Percentiles rank a stretch among this genome's conserved stretches.
phyloP scores from a whole-genome alignment of 352 stramenopile genomes.

The Pythium monospermum region DNA sequence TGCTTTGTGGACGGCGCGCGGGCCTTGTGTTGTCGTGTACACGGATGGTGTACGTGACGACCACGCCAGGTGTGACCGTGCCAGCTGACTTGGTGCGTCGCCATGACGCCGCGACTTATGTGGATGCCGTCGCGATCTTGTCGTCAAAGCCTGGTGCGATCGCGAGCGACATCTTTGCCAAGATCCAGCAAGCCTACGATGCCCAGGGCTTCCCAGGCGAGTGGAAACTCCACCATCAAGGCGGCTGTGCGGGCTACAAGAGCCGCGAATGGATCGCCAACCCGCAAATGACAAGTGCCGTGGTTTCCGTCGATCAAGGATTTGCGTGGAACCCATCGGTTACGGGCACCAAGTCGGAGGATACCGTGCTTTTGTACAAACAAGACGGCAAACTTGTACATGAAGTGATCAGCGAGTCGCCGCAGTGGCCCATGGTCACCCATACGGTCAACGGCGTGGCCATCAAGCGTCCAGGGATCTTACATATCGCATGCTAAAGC shows the following conservation, averaged over 20 bases:
- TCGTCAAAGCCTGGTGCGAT: slow-evolving; percentile 28
- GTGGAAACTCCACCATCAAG: slow-evolving; percentile 67
- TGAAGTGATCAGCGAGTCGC: slow-evolving; percentile 57
- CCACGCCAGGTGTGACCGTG: slow-evolving; percentile 18
- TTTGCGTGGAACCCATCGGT: slow-evolving; percentile 74
- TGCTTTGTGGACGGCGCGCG: slow-evolving; percentile 61
- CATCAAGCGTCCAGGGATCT: slow-evolving; percentile 46
- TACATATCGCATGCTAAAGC: slow-evolving; percentile 58
- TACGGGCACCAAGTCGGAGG: slow-evolving; percentile 67
- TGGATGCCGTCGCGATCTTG: slow-evolving; percentile 55
- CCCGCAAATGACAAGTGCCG: slow-evolving; percentile 23
- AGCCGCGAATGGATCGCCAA: slow-evolving; percentile 74
- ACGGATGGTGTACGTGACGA: slow-evolving; percentile 64
- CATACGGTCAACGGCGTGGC: slow-evolving; percentile 44
- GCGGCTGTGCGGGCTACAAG: slow-evolving; percentile 56
- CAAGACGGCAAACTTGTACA: slow-evolving; percentile 23
- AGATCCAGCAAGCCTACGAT: slow-evolving; percentile 54
- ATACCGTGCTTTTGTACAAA: slow-evolving; percentile 50
- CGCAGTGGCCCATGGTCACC: slow-evolving; percentile 44
- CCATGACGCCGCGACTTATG: slow-evolving; percentile 62
- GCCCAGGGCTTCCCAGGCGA: slow-evolving; percentile 49
- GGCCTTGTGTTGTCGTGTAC: slow-evolving; percentile 60
- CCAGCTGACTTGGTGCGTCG: slow-evolving; percentile 40
- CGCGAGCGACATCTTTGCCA: slow-evolving; percentile 43
- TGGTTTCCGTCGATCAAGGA: slow-evolving; percentile 42